These are phyloP conservation scores for Phyllosticta ampelicida DNA, from an alignment of 2,329 filamentous ascomycete genomes.

Conservation along the genomic window DNA sequence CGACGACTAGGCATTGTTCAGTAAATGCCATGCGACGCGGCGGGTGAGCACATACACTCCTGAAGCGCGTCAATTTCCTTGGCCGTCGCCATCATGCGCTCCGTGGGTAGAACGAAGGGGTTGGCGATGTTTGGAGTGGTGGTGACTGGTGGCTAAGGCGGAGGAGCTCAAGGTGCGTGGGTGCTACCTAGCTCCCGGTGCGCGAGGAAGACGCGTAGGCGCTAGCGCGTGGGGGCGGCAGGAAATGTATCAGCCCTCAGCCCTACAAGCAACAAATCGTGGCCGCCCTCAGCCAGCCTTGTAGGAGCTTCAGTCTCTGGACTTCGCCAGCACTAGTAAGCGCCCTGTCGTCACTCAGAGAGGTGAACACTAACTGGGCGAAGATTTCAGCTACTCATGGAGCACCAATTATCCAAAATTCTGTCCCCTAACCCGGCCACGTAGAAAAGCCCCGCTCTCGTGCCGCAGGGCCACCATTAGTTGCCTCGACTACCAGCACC, in stretches of 20 bases:
- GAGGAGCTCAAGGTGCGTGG: slow-evolving; percentile 6
- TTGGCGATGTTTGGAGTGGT: not conserved
- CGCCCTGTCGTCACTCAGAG: not conserved
- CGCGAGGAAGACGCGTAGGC: not conserved
- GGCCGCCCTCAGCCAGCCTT: not conserved
- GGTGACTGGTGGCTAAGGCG: not conserved
- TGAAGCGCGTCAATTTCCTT: slow-evolving; percentile 18
- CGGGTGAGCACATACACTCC: slow-evolving; percentile 20
- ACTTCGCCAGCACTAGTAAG: not conserved
- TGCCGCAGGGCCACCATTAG: not conserved
- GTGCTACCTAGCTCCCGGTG: not conserved
- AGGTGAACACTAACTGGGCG: not conserved
- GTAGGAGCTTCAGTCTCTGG: not conserved
- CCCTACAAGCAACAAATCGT: not conserved
- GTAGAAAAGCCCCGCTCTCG: not conserved
- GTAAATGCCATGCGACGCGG: not conserved
- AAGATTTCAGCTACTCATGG: not conserved
- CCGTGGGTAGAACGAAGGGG: not conserved
- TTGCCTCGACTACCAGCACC: not conserved
- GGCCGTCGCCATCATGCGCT: not conserved
- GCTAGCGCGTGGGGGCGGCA: not conserved
- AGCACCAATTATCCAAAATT: not conserved
- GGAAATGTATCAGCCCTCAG: not conserved
- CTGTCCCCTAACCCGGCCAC: not conserved
- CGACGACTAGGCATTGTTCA: slow-evolving; percentile 15